Evolutionary conservation across 192 early-diverging fungal genomes (phyloP).

Genomic region (Coemansia erecta): DNA sequence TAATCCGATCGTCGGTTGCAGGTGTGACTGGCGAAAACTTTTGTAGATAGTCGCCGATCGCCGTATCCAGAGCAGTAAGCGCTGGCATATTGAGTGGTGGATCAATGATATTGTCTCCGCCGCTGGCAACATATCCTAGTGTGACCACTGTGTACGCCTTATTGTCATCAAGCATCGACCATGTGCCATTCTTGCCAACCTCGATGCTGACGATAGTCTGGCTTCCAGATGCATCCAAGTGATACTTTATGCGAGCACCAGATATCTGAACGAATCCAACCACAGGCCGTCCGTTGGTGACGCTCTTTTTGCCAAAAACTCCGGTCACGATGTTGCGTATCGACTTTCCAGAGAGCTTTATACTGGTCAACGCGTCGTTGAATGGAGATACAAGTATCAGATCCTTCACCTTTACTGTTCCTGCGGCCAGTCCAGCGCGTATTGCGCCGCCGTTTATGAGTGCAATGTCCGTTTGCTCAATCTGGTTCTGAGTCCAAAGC

Average conservation of each 20-base stretch:
- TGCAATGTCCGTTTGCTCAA: conserved; percentile 39
- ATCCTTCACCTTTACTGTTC: conserved; percentile 56
- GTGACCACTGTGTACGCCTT: conserved; percentile 55
- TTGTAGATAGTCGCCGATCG: conserved; percentile 45
- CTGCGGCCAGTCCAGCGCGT: conserved; percentile 55
- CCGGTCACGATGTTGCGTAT: conserved; percentile 57
- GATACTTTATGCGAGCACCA: conserved; percentile 48
- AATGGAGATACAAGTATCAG: conserved; percentile 64
- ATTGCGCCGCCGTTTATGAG: conserved; percentile 67
- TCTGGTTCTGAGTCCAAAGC: conserved; percentile 33
- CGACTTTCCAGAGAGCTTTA: conserved; percentile 55
- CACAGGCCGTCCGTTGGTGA: conserved; percentile 36
- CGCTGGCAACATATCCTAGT: conserved; percentile 58
- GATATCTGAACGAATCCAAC: conserved; percentile 57
- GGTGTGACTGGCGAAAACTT: conserved; percentile 13
- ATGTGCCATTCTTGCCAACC: conserved; percentile 21
- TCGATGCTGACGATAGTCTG: conserved; percentile 15
- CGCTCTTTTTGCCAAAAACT: conserved; percentile 34
- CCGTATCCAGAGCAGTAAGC: conserved; percentile 19
- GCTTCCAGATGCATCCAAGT: neutral
- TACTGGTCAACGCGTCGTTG: conserved; percentile 53
- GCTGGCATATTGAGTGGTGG: conserved; percentile 16
- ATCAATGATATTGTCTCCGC: conserved; percentile 60
- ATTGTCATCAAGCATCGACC: conserved; percentile 34
- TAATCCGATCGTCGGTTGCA: conserved; percentile 12